Percentiles rank a stretch among this genome's conserved stretches.
phyloP scores from a whole-genome alignment of 1,139 yeast genomes.

The Lodderomyces metapsilosis region DNA sequence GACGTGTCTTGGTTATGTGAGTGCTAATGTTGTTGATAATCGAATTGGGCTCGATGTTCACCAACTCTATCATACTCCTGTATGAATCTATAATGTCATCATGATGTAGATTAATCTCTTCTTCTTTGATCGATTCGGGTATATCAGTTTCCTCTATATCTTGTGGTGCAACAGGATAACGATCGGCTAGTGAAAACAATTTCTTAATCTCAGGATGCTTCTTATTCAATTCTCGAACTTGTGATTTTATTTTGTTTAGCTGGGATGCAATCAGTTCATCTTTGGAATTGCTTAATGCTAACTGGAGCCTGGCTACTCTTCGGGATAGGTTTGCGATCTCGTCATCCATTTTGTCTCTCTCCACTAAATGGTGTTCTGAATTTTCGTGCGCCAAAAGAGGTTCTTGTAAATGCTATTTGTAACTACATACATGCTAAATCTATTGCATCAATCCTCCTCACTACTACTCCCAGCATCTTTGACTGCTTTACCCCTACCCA shows the following conservation, averaged over 20 bases:
- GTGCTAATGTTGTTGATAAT: slow-evolving; percentile 20
- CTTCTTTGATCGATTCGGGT: slow-evolving; percentile 17
- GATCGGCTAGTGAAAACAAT: slow-evolving; percentile 18
- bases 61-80: slow-evolving; percentile 21
- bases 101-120: slow-evolving; percentile 21
- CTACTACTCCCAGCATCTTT: slow-evolving; percentile 40
- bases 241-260: slow-evolving; percentile 5
- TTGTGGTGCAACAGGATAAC: neutral
- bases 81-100: slow-evolving; percentile 16
- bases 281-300: slow-evolving; percentile 1
- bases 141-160: neutral
- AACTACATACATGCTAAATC: too few relatives aligned
- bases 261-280: slow-evolving; percentile 7
- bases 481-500: slow-evolving; percentile 26
- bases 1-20: neutral
- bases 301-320: slow-evolving; percentile 4
- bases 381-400: too few relatives aligned
- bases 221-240: slow-evolving; percentile 18
- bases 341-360: slow-evolving; percentile 13
- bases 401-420: too few relatives aligned
- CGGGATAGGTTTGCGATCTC: slow-evolving; percentile 7
- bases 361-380: too few relatives aligned
- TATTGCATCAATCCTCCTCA: slow-evolving; percentile 36
- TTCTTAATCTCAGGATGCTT: slow-evolving; percentile 22
- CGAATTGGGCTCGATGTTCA: slow-evolving; percentile 21